Base-by-base conservation (phyloP, 1,284 basidiomycete genomes). In the Sporisorium reilianum region DNA sequence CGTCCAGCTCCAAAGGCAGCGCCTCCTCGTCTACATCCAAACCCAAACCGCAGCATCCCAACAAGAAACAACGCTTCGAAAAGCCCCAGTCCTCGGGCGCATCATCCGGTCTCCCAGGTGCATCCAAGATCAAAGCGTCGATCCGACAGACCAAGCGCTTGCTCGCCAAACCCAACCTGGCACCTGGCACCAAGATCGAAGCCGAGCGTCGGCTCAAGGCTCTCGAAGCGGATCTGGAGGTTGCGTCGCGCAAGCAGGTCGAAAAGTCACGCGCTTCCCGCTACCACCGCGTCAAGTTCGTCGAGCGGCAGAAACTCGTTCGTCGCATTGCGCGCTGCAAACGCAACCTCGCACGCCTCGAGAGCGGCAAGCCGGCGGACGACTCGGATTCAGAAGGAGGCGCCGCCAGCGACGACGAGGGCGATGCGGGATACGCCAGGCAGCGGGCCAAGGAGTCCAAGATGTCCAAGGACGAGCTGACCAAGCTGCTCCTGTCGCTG, bases 141-240 rank as follows among this genome's bases (percentile, higher is more conserved):
- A 70, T 80, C 28, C 64, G 78, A 36, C 78, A 80, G 54, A 78
- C 78, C 18, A 75, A 76, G 55, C 69, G 78, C 20, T 60, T 80
- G 26, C 68, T 80, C 18, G 59, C 73, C 34, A 76, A 74, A 61
- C 51, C 62, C 9, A 78, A 79, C 34, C 64, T 80, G 7, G 72
- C 68, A 5, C 75, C 75, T 2, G 77, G 73, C 18, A 70, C 64
- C 46, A 69, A 69, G 51, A 77, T 77, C 55, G 79, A 80, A 52
- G 79, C 79, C 12, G 75, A 80, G 52, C 64, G 79, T 22, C 55
- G 75, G 20, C 74, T 80, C 26, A 61, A 60, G 9, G 54, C 79
- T 0, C 71, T 79, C 38, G 61, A 77, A 38, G 48, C 63, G 11
- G 78, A 80, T 55, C 30, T 80, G 38, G 70, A 69, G 26, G 32